Evolutionary conservation across 2,329 filamentous ascomycete genomes (phyloP).

Genomic region (Venturia effusa): DNA sequence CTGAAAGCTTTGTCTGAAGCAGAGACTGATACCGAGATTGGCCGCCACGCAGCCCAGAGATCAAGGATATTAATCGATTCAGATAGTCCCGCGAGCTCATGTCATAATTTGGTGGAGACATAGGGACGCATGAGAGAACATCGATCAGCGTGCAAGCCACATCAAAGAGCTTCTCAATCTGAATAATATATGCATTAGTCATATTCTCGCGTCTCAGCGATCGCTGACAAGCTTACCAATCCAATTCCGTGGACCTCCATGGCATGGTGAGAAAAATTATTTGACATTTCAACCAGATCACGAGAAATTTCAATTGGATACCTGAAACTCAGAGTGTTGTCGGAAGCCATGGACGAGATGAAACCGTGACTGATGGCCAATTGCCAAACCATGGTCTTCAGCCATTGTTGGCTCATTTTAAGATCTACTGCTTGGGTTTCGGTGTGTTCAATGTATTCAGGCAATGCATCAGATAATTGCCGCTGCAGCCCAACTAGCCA

Average conservation of each 20-base stretch:
- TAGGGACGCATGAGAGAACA: constrained; percentile 53
- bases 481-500: constrained; percentile 38
- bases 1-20: constrained; percentile 50
- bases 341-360: constrained; percentile 46
- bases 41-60: constrained; percentile 62
- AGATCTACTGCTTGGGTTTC: constrained; percentile 60
- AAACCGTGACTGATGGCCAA: constrained; percentile 55
- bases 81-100: constrained; percentile 64
- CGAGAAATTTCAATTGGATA: constrained; percentile 53
- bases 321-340: constrained; percentile 50
- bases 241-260: constrained; percentile 68
- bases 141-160: constrained; percentile 64
- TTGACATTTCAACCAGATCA: constrained; percentile 51
- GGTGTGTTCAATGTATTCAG: constrained; percentile 44
- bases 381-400: constrained; percentile 62
- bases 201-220: not conserved
- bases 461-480: constrained; percentile 41
- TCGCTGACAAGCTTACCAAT: constrained; percentile 44
- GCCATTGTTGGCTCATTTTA: constrained; percentile 59
- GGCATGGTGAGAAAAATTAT: constrained; percentile 58
- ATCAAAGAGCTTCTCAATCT: constrained; percentile 74
- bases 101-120: constrained; percentile 47
- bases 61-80: constrained; percentile 52
- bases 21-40: constrained; percentile 68
- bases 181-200: not conserved